phyloP scores from a whole-genome alignment of 768 basidiomycete genomes.

The Trametes cubensis region DNA sequence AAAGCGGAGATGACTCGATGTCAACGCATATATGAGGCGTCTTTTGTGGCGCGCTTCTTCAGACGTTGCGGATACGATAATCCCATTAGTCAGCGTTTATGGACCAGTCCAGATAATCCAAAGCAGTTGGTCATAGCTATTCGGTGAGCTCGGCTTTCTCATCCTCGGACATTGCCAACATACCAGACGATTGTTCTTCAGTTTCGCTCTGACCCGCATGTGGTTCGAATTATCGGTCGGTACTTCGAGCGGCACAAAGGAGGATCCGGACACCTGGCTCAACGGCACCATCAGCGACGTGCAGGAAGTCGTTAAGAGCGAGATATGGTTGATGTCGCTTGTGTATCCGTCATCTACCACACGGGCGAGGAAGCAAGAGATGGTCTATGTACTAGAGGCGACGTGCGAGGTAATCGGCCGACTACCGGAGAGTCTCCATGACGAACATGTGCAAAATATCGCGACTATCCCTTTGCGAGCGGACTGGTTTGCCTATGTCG shows the following conservation, averaged over 20 bases:
- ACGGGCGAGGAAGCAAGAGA: slow-evolving; percentile 28
- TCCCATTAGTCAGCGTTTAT: slow-evolving; percentile 50
- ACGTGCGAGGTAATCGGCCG: slow-evolving; percentile 76
- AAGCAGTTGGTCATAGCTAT: slow-evolving; percentile 59
- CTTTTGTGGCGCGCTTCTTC: slow-evolving; percentile 52
- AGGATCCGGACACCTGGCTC: slow-evolving; percentile 39
- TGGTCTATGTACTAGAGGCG: slow-evolving; percentile 62
- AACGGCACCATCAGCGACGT: slow-evolving; percentile 46
- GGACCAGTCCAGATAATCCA: slow-evolving; percentile 61
- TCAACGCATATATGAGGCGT: slow-evolving; percentile 43
- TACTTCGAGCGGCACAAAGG: slow-evolving; percentile 24
- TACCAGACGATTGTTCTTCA: slow-evolving; percentile 28
- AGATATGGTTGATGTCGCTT: slow-evolving; percentile 62
- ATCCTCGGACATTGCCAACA: neutral
- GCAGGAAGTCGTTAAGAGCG: slow-evolving; percentile 53
- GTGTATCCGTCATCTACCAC: slow-evolving; percentile 22
- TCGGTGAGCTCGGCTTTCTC: slow-evolving; percentile 42
- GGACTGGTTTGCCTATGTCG: slow-evolving; percentile 71
- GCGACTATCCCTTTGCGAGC: slow-evolving; percentile 40
- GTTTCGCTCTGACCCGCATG: slow-evolving; percentile 63
- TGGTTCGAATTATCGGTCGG: slow-evolving; percentile 67
- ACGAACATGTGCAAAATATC: neutral
- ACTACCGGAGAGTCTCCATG: slow-evolving; percentile 14
- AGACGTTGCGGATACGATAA: slow-evolving; percentile 27
- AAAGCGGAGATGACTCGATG: slow-evolving; percentile 44